Conservation (phyloP, 768 basidiomycete genomes). For the Kwoniella bestiolae region DNA sequence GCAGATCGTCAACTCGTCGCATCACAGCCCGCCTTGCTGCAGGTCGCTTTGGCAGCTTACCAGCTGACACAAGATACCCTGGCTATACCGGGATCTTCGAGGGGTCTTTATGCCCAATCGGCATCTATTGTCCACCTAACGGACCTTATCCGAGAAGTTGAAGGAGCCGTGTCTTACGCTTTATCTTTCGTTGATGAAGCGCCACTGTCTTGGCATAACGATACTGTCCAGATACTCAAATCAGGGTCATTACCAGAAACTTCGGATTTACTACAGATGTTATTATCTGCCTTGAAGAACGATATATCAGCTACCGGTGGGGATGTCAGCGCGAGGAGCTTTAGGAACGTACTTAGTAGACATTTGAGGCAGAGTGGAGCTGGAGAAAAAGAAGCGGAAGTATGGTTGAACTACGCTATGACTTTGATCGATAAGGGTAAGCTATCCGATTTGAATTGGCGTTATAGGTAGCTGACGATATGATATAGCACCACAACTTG, state of each 20-base stretch:
- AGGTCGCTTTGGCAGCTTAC: conserved; percentile 69
- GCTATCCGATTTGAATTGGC: conserved; percentile 33
- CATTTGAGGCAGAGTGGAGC: conserved; percentile 65
- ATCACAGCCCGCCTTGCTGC: conserved; percentile 68
- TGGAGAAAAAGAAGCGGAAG: conserved; percentile 69
- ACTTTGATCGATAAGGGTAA: conserved; percentile 68
- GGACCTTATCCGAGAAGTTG: conserved; percentile 38
- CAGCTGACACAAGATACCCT: conserved; percentile 69
- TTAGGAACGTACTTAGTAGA: conserved; percentile 66
- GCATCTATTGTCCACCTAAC: conserved; percentile 60
- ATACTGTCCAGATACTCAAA: conserved; percentile 23
- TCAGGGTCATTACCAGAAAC: background rate
- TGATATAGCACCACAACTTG: conserved; percentile 68
- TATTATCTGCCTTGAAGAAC: conserved; percentile 25
- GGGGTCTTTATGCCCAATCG: conserved; percentile 63
- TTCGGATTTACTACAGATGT: conserved; percentile 31
- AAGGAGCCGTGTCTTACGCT: conserved; percentile 42
- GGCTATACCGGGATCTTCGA: conserved; percentile 62
- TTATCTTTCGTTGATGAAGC: conserved; percentile 26
- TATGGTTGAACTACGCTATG: conserved; percentile 75
- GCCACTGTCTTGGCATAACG: conserved; percentile 30
- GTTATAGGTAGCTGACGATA: background rate
- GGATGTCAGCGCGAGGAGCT: conserved; percentile 63
- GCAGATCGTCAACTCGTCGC: conserved; percentile 68
- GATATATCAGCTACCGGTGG: conserved; percentile 16